A percentile compares a stretch with the other conserved stretches of the same genome.
phyloP scores from a whole-genome alignment of 2,329 filamentous ascomycete genomes.

The Seiridium unicorne region DNA sequence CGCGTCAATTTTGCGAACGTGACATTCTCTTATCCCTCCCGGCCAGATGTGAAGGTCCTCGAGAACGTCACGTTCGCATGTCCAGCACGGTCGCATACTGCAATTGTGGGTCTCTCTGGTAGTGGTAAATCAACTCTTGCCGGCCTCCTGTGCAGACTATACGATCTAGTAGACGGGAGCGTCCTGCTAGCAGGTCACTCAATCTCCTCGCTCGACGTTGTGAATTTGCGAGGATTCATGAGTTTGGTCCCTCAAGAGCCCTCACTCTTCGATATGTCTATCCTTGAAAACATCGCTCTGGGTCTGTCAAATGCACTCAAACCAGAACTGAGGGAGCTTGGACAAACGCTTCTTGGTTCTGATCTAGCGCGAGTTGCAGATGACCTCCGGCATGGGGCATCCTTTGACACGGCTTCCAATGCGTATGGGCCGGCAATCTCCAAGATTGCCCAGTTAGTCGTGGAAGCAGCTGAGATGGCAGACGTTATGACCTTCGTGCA shows the following conservation, averaged over 20 bases:
- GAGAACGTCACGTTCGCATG: constrained; percentile 24
- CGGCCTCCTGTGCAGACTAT: constrained; percentile 50
- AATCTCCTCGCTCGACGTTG: constrained; percentile 31
- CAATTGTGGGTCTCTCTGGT: constrained; percentile 40
- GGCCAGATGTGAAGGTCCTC: constrained; percentile 29
- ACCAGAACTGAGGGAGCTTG: constrained; percentile 35
- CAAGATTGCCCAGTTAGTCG: constrained; percentile 45
- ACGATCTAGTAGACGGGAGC: constrained; percentile 47
- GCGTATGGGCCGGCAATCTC: constrained; percentile 17
- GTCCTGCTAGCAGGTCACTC: constrained; percentile 43
- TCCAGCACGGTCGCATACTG: constrained; percentile 31
- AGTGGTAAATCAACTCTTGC: constrained; percentile 31
- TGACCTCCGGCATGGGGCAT: background rate
- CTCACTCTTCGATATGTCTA: constrained; percentile 62
- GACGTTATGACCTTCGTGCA: constrained; percentile 42
- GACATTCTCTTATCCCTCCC: constrained; percentile 42
- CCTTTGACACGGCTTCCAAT: background rate
- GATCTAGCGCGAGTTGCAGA: constrained; percentile 43
- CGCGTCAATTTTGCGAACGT: constrained; percentile 28
- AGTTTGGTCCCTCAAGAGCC: constrained; percentile 75
- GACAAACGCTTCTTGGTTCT: constrained; percentile 37
- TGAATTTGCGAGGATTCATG: constrained; percentile 57
- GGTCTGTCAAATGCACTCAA: constrained; percentile 52
- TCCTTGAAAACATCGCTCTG: constrained; percentile 66
- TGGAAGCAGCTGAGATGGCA: constrained; percentile 49